Conservation (phyloP, 2,329 filamentous ascomycete species). For the Claviceps quebecensis region DNA sequence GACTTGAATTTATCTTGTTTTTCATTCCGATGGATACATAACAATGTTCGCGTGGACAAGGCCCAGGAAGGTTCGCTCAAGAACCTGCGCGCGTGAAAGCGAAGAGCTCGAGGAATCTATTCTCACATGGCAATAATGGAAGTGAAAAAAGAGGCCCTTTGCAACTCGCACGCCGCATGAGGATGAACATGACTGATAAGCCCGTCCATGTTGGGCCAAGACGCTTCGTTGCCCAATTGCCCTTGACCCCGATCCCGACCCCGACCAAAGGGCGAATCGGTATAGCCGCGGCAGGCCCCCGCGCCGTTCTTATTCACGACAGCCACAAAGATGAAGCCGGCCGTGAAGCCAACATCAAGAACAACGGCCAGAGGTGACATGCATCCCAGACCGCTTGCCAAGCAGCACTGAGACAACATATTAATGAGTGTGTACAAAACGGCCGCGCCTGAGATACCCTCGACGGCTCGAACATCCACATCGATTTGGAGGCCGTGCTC, state of each 20-base stretch:
- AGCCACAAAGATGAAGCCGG: constrained; percentile 70
- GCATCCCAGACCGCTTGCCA: constrained; percentile 55
- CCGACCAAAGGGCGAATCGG: constrained; percentile 55
- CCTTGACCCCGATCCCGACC: constrained; percentile 34
- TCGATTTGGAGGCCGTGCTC: constrained; percentile 51
- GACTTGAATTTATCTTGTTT: too few relatives aligned
- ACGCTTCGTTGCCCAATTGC: constrained; percentile 31
- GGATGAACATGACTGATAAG: too few relatives aligned
- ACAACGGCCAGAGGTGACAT: constrained; percentile 61
- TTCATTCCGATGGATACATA: too few relatives aligned
- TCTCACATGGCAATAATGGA: constrained; percentile 60
- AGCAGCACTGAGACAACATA: constrained; percentile 62
- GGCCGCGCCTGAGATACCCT: constrained; percentile 62
- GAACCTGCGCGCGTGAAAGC: not conserved
- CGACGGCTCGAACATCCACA: constrained; percentile 56
- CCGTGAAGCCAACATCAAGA: constrained; percentile 64
- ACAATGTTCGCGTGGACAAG: too few relatives aligned
- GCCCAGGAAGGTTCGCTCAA: not conserved
- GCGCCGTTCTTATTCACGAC: constrained; percentile 58
- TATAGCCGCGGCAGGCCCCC: constrained; percentile 42
- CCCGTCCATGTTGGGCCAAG: too few relatives aligned
- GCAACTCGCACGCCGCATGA: constrained; percentile 49
- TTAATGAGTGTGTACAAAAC: constrained; percentile 61
- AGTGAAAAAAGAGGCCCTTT: constrained; percentile 65
- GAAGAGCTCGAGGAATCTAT: constrained; percentile 8